Evolutionary conservation across 345 rosid genomes (phyloP).

Genomic region (Cardiospermum halicacabum): DNA sequence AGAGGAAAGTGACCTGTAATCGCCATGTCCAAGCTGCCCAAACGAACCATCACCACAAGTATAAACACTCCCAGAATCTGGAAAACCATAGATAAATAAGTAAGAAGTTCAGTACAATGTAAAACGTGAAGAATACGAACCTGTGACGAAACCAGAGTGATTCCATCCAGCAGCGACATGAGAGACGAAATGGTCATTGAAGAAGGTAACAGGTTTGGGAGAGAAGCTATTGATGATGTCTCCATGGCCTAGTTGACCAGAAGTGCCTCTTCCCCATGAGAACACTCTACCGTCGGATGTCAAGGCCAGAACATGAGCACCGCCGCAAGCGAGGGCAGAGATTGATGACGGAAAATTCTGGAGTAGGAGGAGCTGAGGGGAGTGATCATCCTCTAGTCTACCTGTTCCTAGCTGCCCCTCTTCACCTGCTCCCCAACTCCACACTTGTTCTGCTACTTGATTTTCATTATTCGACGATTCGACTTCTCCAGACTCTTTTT

Average conservation of each 20-base stretch:
- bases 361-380: slow-evolving; percentile 63
- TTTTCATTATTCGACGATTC: background rate
- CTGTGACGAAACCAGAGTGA: slow-evolving; percentile 85
- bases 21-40: slow-evolving; percentile 97
- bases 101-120: background rate
- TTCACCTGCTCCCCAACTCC: slow-evolving; percentile 99
- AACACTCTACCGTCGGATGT: slow-evolving; percentile 56
- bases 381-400: slow-evolving; percentile 64
- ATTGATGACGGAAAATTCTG: slow-evolving; percentile 38
- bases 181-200: slow-evolving; percentile 33
- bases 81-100: background rate
- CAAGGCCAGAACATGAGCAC: slow-evolving; percentile 85
- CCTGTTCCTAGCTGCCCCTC: slow-evolving; percentile 85
- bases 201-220: slow-evolving; percentile 46
- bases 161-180: slow-evolving; percentile 88
- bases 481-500: background rate
- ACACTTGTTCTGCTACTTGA: slow-evolving; percentile 23
- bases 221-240: slow-evolving; percentile 33
- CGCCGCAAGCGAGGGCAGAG: slow-evolving; percentile 80
- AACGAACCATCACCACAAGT: slow-evolving; percentile 91
- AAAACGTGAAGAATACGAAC: slow-evolving; percentile 25
- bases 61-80: slow-evolving; percentile 55
- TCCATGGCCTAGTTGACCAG: slow-evolving; percentile 92
- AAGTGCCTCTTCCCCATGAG: slow-evolving; percentile 91
- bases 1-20: slow-evolving; percentile 39